Evolutionary conservation across 2,329 filamentous ascomycete genomes (phyloP).

Genomic region (Helicocarpus griseus): DNA sequence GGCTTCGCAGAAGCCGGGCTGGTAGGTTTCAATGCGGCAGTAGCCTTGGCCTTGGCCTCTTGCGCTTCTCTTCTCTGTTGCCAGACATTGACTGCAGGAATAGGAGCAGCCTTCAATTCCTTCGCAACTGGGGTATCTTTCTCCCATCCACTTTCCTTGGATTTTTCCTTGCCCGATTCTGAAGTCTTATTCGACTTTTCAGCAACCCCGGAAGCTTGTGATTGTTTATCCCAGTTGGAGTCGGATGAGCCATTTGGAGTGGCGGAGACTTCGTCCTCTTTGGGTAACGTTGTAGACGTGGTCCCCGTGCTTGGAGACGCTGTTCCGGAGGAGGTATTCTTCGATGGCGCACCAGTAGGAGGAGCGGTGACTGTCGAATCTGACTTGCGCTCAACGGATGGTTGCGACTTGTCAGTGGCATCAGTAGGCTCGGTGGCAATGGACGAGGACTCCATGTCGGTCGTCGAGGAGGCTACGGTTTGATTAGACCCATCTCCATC

Average conservation of each 20-base stretch:
- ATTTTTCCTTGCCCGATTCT: constrained; percentile 42
- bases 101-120: constrained; percentile 68
- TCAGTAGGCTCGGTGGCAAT: constrained; percentile 38
- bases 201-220: constrained; percentile 51
- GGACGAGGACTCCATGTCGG: constrained; percentile 23
- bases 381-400: constrained; percentile 23
- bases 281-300: constrained; percentile 44
- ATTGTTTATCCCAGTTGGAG: constrained; percentile 57
- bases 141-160: constrained; percentile 47
- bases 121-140: constrained; percentile 48
- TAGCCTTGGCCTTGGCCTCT: constrained; percentile 40
- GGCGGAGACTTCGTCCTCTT: constrained; percentile 53
- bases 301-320: constrained; percentile 48
- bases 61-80: constrained; percentile 62
- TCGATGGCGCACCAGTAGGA: constrained; percentile 16
- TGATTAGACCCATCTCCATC: constrained; percentile 18
- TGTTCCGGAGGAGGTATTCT: constrained; percentile 28
- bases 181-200: constrained; percentile 42
- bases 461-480: constrained; percentile 6
- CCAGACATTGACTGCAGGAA: constrained; percentile 83
- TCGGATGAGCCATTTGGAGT: constrained; percentile 50
- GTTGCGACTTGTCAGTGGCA: constrained; percentile 30
- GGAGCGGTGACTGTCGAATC: constrained; percentile 22
- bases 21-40: constrained; percentile 19
- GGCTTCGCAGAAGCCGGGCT: constrained; percentile 12